Evolutionary conservation across 1,284 basidiomycete species (phyloP).

Genomic region (Mycena sp.): DNA sequence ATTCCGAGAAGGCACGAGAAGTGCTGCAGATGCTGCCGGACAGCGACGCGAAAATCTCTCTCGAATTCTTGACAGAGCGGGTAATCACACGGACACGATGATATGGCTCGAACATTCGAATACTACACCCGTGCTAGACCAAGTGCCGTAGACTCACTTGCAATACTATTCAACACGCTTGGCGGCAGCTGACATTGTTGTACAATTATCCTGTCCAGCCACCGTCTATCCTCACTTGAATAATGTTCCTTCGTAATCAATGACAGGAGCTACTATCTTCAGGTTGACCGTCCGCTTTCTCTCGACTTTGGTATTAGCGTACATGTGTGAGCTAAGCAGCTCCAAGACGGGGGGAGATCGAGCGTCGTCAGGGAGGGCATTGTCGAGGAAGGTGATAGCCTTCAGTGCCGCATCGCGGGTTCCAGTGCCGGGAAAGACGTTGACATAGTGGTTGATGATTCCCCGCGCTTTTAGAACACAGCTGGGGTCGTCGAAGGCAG

Average conservation of each 20-base stretch:
- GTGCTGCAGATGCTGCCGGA: conserved; percentile 81
- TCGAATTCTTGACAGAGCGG: conserved; percentile 72
- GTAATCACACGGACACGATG: conserved; percentile 63
- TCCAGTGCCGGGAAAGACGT: conserved; percentile 26
- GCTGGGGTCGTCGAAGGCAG: conserved; percentile 38
- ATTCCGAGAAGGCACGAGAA: conserved; percentile 82
- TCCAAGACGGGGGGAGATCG: conserved; percentile 33
- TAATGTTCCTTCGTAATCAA: neutral
- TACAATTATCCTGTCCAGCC: too few relatives aligned
- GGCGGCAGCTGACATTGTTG: too few relatives aligned
- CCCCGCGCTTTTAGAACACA: conserved; percentile 41
- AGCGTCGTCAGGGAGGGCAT: conserved; percentile 30
- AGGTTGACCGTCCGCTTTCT: conserved; percentile 2
- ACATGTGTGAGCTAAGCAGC: conserved; percentile 46
- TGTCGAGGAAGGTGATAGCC: conserved; percentile 36
- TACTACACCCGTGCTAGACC: too few relatives aligned
- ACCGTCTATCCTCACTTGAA: neutral
- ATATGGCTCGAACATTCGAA: conserved; percentile 1
- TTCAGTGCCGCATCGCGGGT: conserved; percentile 38
- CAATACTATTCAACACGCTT: neutral
- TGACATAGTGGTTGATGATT: conserved; percentile 39
- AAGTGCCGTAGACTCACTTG: conserved; percentile 9
- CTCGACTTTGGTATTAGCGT: conserved; percentile 41
- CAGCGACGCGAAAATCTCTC: conserved; percentile 80
- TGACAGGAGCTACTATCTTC: too few relatives aligned